Conservation (phyloP, 2,329 filamentous ascomycete genomes). For the Ophiosphaerella narmari region DNA sequence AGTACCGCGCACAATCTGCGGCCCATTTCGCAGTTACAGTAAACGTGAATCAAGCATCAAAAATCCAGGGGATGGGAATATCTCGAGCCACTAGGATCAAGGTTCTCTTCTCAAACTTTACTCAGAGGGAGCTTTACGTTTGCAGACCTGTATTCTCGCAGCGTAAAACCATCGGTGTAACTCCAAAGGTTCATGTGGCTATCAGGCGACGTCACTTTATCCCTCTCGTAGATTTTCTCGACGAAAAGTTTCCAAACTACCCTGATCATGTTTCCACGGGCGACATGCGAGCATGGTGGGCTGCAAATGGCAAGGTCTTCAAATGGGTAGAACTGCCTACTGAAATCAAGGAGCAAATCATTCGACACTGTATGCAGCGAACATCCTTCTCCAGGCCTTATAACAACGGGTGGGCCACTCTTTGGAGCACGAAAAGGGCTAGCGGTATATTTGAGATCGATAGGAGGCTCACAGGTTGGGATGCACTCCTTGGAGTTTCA, state of each 20-base stretch:
- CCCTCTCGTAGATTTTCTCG: conserved; percentile 11
- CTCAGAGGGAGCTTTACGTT: neutral
- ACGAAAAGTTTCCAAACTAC: conserved; percentile 1
- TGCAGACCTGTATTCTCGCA: neutral
- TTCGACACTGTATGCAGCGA: conserved; percentile 23
- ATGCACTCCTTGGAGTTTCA: conserved; percentile 21
- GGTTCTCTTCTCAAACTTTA: conserved; percentile 12
- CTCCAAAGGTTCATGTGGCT: neutral
- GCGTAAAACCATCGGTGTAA: neutral
- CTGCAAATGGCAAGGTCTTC: conserved; percentile 27
- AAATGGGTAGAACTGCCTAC: conserved; percentile 29
- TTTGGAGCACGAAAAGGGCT: neutral
- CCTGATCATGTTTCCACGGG: neutral
- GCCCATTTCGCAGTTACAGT: conserved; percentile 6
- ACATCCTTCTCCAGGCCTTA: neutral
- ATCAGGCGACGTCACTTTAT: neutral
- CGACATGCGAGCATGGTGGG: conserved; percentile 25
- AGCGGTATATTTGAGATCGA: conserved; percentile 19
- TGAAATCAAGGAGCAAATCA: conserved; percentile 32
- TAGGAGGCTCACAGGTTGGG: conserved; percentile 21
- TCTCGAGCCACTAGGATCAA: neutral
- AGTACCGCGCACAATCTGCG: conserved; percentile 12
- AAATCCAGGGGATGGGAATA: neutral
- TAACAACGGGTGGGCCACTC: neutral
- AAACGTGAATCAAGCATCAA: conserved; percentile 5